These are phyloP conservation scores for Cladosporium sphaerospermum DNA, from an alignment of 2,329 filamentous ascomycete genomes.

Conservation along the genomic window DNA sequence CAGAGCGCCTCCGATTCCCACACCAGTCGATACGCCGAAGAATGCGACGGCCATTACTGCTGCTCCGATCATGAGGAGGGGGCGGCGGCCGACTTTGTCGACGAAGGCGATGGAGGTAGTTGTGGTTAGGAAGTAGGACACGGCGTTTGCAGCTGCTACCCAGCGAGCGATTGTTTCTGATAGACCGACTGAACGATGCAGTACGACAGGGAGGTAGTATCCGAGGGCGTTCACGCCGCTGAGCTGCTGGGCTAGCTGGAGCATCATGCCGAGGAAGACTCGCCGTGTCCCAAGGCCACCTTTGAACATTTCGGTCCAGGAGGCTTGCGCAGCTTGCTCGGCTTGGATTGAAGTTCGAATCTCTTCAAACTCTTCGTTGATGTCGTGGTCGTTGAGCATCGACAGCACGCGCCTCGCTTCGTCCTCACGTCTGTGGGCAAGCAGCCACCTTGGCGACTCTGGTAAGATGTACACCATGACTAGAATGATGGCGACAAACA, in stretches of 20 bases:
- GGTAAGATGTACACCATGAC: constrained; percentile 11
- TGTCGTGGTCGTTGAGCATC: constrained; percentile 17
- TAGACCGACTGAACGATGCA: constrained; percentile 46
- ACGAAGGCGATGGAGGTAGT: constrained; percentile 57
- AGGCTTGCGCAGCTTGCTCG: constrained; percentile 20
- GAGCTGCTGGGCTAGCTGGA: constrained; percentile 45
- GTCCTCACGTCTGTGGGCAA: constrained; percentile 18
- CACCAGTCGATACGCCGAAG: constrained; percentile 19
- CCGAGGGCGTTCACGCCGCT: constrained; percentile 45
- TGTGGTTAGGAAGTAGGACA: constrained; percentile 49
- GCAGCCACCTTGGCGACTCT: constrained; percentile 20
- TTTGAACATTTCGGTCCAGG: constrained; percentile 20
- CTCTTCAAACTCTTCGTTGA: constrained; percentile 17
- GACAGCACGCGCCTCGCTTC: constrained; percentile 16
- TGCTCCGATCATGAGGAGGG: constrained; percentile 35
- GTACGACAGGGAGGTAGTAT: constrained; percentile 37
- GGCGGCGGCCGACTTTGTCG: constrained; percentile 50
- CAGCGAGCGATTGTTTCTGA: constrained; percentile 31
- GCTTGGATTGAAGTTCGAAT: constrained; percentile 18
- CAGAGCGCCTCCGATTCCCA: constrained; percentile 30
- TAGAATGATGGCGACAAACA: constrained; percentile 21
- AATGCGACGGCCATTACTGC: constrained; percentile 41
- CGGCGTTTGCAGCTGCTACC: constrained; percentile 43
- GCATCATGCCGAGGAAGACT: constrained; percentile 19
- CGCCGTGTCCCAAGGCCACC: constrained; percentile 18